A percentile compares a stretch with the other conserved stretches of the same genome.
phyloP scores from a whole-genome alignment of 257 asterid species.

The Thymus quinquecostatus region DNA sequence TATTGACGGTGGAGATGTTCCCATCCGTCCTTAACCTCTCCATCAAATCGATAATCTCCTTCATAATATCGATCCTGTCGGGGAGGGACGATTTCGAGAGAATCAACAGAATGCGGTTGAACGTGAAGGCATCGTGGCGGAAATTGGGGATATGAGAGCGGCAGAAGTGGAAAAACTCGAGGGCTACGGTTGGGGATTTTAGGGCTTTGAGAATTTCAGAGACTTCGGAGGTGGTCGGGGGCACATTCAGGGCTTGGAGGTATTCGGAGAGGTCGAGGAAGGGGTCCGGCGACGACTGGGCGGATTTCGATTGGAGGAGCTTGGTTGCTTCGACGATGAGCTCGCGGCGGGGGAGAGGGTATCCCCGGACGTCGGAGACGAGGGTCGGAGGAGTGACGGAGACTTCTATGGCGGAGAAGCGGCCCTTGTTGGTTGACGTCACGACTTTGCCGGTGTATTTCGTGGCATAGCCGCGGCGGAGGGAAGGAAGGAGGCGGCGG shows the following conservation, averaged over 20 bases:
- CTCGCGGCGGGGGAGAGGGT: conserved; percentile 89
- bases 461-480: conserved; percentile 72
- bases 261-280: conserved; percentile 70
- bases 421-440: conserved; percentile 56
- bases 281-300: conserved; percentile 54
- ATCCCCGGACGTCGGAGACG: conserved; percentile 76
- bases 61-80: conserved; percentile 49
- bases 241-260: conserved; percentile 46
- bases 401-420: conserved; percentile 71
- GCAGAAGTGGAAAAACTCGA: conserved; percentile 78
- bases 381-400: conserved; percentile 53
- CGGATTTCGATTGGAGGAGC: conserved; percentile 61
- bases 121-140: conserved; percentile 83
- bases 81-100: conserved; percentile 60
- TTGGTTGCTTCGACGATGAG: conserved; percentile 71
- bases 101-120: conserved; percentile 69
- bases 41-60: conserved; percentile 42
- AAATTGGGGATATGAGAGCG: conserved; percentile 55
- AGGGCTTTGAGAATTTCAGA: conserved; percentile 81
- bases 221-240: conserved; percentile 69
- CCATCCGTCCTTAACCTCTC: conserved; percentile 51
- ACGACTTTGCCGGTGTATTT: conserved; percentile 78
- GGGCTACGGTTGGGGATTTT: conserved; percentile 68
- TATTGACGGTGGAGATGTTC: conserved; percentile 82
- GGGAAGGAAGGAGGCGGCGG: conserved; percentile 33